Evolutionary conservation across 2,329 filamentous ascomycete species (phyloP).

Genomic region (Colletotrichum sp.): DNA sequence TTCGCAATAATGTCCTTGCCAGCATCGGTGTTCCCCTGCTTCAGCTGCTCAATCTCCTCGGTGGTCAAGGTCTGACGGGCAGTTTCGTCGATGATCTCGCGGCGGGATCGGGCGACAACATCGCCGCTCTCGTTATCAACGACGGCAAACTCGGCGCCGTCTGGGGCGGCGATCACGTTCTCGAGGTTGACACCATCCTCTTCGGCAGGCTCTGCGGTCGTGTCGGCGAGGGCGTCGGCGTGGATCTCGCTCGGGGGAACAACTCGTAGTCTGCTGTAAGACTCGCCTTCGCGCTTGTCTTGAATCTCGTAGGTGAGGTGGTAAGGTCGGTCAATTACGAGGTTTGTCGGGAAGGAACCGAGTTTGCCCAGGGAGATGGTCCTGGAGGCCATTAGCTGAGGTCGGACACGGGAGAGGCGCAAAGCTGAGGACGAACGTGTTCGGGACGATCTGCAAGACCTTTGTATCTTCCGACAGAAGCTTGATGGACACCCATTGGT

Average conservation of each 20-base stretch:
- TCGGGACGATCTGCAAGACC: conserved; percentile 62
- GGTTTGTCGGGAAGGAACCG: conserved; percentile 86
- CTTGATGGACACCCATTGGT: conserved; percentile 65
- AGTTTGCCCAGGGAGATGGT: conserved; percentile 92
- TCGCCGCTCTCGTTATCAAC: conserved; percentile 46
- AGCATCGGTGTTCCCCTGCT: conserved; percentile 76
- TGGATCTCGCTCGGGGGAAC: conserved; percentile 84
- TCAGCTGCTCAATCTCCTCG: conserved; percentile 76
- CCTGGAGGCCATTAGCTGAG: conserved; percentile 47
- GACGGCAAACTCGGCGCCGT: conserved; percentile 48
- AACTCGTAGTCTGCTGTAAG: conserved; percentile 74
- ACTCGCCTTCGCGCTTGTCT: conserved; percentile 69
- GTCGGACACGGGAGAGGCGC: neutral
- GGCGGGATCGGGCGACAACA: conserved; percentile 59
- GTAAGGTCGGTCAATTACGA: conserved; percentile 89
- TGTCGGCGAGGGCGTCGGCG: conserved; percentile 71
- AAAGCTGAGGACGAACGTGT: conserved; percentile 52
- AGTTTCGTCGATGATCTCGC: conserved; percentile 64
- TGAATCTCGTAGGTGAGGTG: conserved; percentile 90
- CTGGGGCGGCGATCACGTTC: conserved; percentile 39
- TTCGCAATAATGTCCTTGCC: conserved; percentile 93
- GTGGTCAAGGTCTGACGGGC: conserved; percentile 79
- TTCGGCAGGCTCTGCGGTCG: conserved; percentile 42
- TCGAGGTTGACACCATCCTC: conserved; percentile 45
- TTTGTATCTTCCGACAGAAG: conserved; percentile 64